Evolutionary conservation across 2,329 filamentous ascomycete genomes (phyloP).

Genomic region (Colletotrichum siamense): DNA sequence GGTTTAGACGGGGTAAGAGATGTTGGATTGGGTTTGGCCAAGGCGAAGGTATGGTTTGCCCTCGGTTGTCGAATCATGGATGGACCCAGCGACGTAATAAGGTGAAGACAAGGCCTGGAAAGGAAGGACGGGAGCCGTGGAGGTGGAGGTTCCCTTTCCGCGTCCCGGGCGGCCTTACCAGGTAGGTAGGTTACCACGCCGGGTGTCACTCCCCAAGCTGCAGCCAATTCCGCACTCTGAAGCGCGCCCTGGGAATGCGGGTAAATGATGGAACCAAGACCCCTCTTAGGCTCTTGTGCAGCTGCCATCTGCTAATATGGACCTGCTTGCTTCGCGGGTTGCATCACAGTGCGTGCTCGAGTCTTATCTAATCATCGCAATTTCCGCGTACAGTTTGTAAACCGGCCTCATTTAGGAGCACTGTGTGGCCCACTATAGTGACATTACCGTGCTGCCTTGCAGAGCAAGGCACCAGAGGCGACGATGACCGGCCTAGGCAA

Average conservation of each 20-base stretch:
- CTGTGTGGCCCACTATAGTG: neutral
- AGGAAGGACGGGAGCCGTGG: neutral
- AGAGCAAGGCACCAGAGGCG: neutral
- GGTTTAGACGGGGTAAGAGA: neutral
- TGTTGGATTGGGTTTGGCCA: slow-evolving; percentile 4
- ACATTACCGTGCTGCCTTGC: neutral
- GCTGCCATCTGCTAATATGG: neutral
- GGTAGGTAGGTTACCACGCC: neutral
- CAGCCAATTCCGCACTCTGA: neutral
- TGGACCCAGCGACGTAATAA: slow-evolving; percentile 19
- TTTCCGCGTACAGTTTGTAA: neutral
- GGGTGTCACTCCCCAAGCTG: neutral
- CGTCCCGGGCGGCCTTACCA: neutral
- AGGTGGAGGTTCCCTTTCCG: neutral
- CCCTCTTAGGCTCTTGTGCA: neutral
- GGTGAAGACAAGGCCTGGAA: neutral
- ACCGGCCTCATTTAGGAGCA: neutral
- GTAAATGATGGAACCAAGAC: neutral
- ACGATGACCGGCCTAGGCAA: neutral
- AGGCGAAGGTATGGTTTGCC: neutral
- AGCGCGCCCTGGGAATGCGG: neutral
- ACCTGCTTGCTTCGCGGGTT: neutral
- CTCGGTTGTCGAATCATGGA: slow-evolving; percentile 14
- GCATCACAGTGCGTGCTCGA: neutral
- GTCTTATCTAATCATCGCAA: neutral